Conservation (phyloP, 495 filamentous ascomycete species). For the Melanomma pulvis-pyrius region DNA sequence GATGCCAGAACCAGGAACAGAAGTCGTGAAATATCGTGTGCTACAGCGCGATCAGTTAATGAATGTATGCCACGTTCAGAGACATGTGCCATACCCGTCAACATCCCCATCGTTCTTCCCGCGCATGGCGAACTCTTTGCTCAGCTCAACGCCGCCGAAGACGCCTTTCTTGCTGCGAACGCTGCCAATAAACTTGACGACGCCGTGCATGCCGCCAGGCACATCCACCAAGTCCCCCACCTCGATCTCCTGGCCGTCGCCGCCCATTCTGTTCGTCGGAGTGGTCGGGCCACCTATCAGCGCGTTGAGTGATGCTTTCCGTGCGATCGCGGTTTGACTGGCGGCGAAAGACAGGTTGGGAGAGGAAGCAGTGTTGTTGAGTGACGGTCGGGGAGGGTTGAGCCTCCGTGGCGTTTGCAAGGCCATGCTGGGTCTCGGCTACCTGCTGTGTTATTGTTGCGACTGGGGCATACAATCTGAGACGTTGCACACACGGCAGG, state of each 20-base stretch:
- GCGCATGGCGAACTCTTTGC: slow-evolving; percentile 72
- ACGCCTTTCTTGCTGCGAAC: slow-evolving; percentile 87
- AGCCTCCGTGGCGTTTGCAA: slow-evolving; percentile 51
- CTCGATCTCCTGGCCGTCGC: slow-evolving; percentile 61
- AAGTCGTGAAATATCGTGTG: slow-evolving; percentile 80
- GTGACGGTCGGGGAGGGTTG: slow-evolving; percentile 47
- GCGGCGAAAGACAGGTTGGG: slow-evolving; percentile 56
- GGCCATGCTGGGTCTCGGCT: slow-evolving; percentile 32
- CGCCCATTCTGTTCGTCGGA: slow-evolving; percentile 41
- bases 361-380: slow-evolving; percentile 60
- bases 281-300: slow-evolving; percentile 60
- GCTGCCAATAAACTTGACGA: slow-evolving; percentile 82
- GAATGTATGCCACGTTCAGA: neutral
- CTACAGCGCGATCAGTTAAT: slow-evolving; percentile 47
- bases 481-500: neutral
- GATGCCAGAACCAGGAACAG: slow-evolving; percentile 79
- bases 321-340: slow-evolving; percentile 53
- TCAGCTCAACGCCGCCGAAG: slow-evolving; percentile 94
- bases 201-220: slow-evolving; percentile 90
- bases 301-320: slow-evolving; percentile 67
- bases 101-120: slow-evolving; percentile 98
- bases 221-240: slow-evolving; percentile 93
- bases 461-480: slow-evolving; percentile 7
- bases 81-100: slow-evolving; percentile 68
- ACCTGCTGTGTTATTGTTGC: slow-evolving; percentile 27